Percentiles rank a stretch among this genome's conserved stretches.
These are phyloP conservation scores for Malassezia globosa DNA, from an alignment of 1,284 basidiomycete genomes.

Conservation along the genomic window DNA sequence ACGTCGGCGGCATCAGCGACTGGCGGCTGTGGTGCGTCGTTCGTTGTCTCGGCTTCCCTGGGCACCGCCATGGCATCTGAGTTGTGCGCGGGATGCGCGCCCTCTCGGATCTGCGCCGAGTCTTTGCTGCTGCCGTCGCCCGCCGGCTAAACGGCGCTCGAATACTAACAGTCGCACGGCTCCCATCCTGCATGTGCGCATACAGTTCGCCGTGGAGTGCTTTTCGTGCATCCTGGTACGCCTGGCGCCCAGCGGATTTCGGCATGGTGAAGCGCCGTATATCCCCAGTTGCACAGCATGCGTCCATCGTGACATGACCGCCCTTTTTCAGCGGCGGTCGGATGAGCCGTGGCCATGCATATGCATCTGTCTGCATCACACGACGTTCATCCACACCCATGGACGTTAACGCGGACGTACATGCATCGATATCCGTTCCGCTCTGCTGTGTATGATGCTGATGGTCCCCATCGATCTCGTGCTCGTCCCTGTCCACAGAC, in stretches of 20 bases:
- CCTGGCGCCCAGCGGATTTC: constrained; percentile 82
- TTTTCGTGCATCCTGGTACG: constrained; percentile 89
- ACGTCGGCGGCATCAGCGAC: too few species aligned
- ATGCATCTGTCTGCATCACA: constrained; percentile 30
- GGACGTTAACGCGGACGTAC: neutral
- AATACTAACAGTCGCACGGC: neutral
- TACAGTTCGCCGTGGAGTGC: constrained; percentile 86
- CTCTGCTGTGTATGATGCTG: neutral
- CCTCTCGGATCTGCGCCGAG: neutral
- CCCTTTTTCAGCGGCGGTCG: constrained; percentile 79
- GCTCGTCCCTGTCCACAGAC: constrained; percentile 2
- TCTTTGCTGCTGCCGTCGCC: too few species aligned
- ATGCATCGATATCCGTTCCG: neutral
- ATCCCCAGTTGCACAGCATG: constrained; percentile 70
- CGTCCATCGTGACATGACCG: constrained; percentile 85
- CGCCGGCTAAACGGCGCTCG: neutral
- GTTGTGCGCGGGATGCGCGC: neutral
- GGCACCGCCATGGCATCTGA: neutral
- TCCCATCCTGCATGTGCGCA: constrained; percentile 56
- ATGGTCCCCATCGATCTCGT: constrained; percentile 17
- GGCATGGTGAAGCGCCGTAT: constrained; percentile 82
- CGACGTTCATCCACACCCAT: constrained; percentile 13
- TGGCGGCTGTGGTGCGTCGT: too few species aligned
- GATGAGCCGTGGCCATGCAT: constrained; percentile 73
- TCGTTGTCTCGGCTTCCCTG: too few species aligned